These are phyloP conservation scores for Solanum piurae DNA, from an alignment of 257 asterid species.

Conservation along the genomic window DNA sequence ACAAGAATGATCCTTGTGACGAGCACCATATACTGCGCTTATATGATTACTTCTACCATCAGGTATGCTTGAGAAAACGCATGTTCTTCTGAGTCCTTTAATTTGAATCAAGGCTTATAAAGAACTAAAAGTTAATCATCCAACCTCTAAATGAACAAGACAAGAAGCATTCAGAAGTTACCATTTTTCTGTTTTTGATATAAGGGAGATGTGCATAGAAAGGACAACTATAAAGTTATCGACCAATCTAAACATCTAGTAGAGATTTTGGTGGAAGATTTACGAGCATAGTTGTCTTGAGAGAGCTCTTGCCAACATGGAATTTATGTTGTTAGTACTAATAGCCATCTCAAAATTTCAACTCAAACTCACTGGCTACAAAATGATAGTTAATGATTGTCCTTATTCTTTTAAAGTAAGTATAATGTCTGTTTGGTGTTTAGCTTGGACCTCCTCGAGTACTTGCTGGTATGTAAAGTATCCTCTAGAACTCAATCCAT, in stretches of 20 bases:
- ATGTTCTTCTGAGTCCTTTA: not conserved
- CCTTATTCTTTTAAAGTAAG: not conserved
- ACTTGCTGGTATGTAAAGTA: not conserved
- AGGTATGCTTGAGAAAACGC: slow-evolving; percentile 33
- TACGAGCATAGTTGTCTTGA: not conserved
- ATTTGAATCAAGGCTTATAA: not conserved
- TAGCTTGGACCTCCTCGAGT: not conserved
- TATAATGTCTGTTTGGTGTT: not conserved
- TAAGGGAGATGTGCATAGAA: not conserved
- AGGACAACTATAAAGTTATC: not conserved
- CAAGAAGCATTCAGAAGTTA: not conserved
- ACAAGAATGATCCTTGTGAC: slow-evolving; percentile 79
- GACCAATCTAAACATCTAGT: not conserved
- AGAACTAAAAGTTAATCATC: not conserved
- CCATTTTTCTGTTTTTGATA: not conserved
- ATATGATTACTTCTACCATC: slow-evolving; percentile 81
- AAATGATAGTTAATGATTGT: not conserved
- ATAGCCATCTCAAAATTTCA: not conserved
- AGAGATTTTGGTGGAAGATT: not conserved
- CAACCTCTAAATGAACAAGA: not conserved
- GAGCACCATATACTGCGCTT: slow-evolving; percentile 73
- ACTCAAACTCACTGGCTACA: not conserved
- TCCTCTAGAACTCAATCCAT: not conserved
- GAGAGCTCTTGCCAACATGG: not conserved
- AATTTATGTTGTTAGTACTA: not conserved